Base-by-base conservation (phyloP, 257 asterid genomes). In the Solanum ossicruentum region DNA sequence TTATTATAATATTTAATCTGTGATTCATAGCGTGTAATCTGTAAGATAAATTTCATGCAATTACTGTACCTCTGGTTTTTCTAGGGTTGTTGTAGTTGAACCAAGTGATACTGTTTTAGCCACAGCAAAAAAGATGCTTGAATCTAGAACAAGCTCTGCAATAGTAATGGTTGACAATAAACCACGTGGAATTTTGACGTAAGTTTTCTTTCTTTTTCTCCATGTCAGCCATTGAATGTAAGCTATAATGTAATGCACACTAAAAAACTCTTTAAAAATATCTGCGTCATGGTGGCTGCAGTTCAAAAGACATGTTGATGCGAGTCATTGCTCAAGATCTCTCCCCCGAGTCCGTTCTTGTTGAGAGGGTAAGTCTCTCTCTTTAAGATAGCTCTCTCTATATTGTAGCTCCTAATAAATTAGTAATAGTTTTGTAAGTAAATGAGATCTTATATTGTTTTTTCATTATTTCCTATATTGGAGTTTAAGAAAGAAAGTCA, bases 221-320 rank as follows among this genome's bases (percentile, higher is more conserved):
- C n/a, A 83, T 16, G 56, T 61, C 8, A 36, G 13, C 49, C 8
- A 32, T 21, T 18, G 56, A 17, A 61, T 78, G 47, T 63, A 52
- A 51, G 13, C 47, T 23, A n/a, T 84, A 56, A 10, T 51, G 16
- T 43, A 72, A 58, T 13, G 47, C 12, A 49, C 63, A 20, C 41
- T 32, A 75, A 36, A 36, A 32, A 23, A 18, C 39, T 75, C 3
- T 58, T 58, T 66, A 47, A 69, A 69, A 63, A 83, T 21, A 82
- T 75, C 23, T 69, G 71, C 70, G 80, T 60, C 39, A 20, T 60
- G 51, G 58, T 82, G 49, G 67, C 85, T 69, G 61, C 89, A 97
- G 99, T 66, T 95, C 99, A 10, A 97, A 92, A 88, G 99, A 97
- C 87, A 92, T 97, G 81, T 86, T 97, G 92, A 94, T 94, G 99